Evolutionary conservation across 2,329 filamentous ascomycete genomes (phyloP), one percentile per base, ranked within the genome.

Genomic region (Ascochyta fabae): DNA sequence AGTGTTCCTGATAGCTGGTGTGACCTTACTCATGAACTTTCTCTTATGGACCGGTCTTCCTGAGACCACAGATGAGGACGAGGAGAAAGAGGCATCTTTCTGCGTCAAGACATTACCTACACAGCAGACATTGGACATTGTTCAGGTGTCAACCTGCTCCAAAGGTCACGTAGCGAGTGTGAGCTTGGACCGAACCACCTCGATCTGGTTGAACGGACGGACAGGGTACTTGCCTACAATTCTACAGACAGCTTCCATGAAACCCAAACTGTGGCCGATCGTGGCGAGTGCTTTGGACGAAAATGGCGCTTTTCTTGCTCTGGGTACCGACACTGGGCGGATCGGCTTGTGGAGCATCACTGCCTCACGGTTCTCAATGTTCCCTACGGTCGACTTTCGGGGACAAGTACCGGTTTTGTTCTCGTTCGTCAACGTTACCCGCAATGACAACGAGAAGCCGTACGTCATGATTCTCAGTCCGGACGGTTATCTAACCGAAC

Each of bases 21-120:
- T 93, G 24, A 86, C 86, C 2, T 75, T 92, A 7, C 79, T 93
- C 7, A 90, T 91, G 79, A 91, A 88, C 59, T 90, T 89, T 65
- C 79, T 94, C 6, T 78, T 94, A 0, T 89, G 86, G 83, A 86
- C 88, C 54, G 86, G 88, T 49, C 66, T 79, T 23, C 75, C 78
- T 33, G 76, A 78, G 31, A 65, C 68, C 15, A 74, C 79, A 19
- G 76, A 77, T 13, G 79, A 81, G 1, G 76, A 77, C 6, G 78
- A 82, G 8, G 76, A 80, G 5, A 79, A 82, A 6, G 77, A 80
- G 35, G 79, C 84, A 0, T 75, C 83, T 1, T 74, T 93, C 12
- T 83, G 82, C 0, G 80, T 91, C 42, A 83, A 83, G 46, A 86
- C 85, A 1, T 71, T 92, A 10, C 79, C 79, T 24, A 80, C 82